Evolutionary conservation across 2,329 filamentous ascomycete species (phyloP), one percentile per base, ranked within the genome.

Genomic region (Penicillium oxalicum): DNA sequence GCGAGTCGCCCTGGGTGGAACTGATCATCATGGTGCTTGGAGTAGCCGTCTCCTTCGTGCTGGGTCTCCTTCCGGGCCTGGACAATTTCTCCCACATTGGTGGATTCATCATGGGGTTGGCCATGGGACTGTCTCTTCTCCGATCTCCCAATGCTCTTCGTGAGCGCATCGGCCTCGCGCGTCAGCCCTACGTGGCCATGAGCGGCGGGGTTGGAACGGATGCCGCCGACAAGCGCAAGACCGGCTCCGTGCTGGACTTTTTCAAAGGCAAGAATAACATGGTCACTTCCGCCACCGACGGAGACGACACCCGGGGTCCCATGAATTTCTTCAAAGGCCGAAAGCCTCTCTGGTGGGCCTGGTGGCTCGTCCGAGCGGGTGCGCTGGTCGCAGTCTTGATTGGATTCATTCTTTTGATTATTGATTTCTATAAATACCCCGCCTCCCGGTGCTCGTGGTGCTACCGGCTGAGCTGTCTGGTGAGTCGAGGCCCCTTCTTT

Each of bases 61-160:
- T 98, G 2, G 93, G 93, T 32, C 78, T 98, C 4, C 78, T 98
- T 1, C 93, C 93, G 0, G 91, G 91, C 7, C 73, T 98, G 40
- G 93, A 98, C 75, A 98, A 98, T 70, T 98, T 97, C 69, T 88
- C 88, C 12, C 93, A 98, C 59, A 96, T 98, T 53, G 93, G 93
- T 47, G 93, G 93, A 2, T 96, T 97, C 68, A 71, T 95, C 44
- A 95, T 95, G 83, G 93, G 93, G 1, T 73, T 98, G 5, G 86
- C 85, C 0, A 80, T 96, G 1, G 93, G 93, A 9, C 77, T 97
- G 44, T 94, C 85, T 53, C 77, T 98, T 27, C 76, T 98, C 52
- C 90, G 91, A 64, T 96, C 91, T 3, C 93, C 93, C 2, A 87
- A 90, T 55, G 77, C 83, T 1, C 77, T 96, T 18, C 82, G 90